These are phyloP conservation scores for Vicia faba DNA, from an alignment of 306 rosid genomes.

Conservation along the genomic window DNA sequence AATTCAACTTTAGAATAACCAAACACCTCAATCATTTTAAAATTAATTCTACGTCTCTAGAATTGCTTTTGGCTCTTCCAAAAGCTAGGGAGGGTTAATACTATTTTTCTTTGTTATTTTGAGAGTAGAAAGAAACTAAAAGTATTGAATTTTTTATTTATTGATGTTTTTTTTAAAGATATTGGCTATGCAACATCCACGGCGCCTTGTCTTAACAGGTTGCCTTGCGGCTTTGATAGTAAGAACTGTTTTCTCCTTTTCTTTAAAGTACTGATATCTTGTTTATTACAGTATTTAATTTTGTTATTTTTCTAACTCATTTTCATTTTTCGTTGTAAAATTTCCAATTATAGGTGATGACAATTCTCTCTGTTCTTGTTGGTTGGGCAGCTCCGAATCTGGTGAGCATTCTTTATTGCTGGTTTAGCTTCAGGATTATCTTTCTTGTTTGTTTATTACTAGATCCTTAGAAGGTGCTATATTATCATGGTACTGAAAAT, in stretches of 20 bases:
- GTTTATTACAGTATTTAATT: background rate
- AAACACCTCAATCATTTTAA: no score
- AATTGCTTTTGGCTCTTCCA: no score
- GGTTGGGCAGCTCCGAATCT: conserved; percentile 99
- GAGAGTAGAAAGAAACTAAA: no score
- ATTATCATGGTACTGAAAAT: background rate
- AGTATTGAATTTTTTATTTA: no score
- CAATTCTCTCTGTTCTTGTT: conserved; percentile 84
- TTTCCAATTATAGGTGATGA: conserved; percentile 74
- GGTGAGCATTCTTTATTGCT: conserved; percentile 47
- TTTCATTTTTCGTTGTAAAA: conserved; percentile 15
- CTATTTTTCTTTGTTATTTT: no score
- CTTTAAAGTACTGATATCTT: background rate
- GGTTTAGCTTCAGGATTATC: conserved; percentile 18
- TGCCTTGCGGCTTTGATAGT: no score
- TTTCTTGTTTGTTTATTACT: conserved; percentile 10
- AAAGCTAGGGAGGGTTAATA: no score
- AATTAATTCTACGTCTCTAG: no score
- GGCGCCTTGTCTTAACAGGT: conserved; percentile 82
- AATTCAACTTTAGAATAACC: no score
- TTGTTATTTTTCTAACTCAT: background rate
- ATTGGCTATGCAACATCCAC: conserved; percentile 92
- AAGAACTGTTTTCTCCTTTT: conserved; percentile 1
- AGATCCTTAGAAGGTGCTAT: conserved; percentile 3
- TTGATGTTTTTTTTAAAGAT: conserved; percentile 57